phyloP scores from a whole-genome alignment of 78 protist species.

The Dictyostelium firmibasis region DNA sequence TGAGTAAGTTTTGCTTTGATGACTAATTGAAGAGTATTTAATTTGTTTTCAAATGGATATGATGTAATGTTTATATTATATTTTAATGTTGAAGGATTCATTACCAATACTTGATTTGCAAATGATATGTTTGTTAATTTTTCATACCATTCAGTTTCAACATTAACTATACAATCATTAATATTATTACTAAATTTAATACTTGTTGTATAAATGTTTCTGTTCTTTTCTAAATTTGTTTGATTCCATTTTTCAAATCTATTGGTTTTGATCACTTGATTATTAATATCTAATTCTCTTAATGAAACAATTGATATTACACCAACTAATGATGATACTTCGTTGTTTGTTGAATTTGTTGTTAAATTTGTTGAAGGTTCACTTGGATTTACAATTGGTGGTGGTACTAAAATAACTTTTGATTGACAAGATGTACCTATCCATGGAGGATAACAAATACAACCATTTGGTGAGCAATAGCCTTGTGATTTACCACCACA shows the following conservation, averaged over 20 bases:
- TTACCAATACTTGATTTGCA: neutral
- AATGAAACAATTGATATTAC: neutral
- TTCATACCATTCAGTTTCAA: neutral
- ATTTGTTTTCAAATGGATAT: neutral
- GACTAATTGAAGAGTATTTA: neutral
- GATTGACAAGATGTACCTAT: neutral
- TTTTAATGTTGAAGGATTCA: neutral
- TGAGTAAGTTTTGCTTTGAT: neutral
- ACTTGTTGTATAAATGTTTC: neutral
- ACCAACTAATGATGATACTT: neutral
- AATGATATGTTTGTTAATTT: neutral
- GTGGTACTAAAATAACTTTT: neutral
- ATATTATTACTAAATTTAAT: neutral
- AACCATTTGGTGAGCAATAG: neutral
- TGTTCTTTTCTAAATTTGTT: neutral
- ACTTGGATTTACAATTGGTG: neutral
- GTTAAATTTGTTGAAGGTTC: neutral
- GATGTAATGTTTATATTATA: neutral
- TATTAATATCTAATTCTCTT: neutral
- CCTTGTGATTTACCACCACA: neutral
- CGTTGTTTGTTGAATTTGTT: neutral
- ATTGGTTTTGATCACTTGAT: neutral
- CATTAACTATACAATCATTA: neutral
- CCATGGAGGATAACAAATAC: slow-evolving; percentile 5
- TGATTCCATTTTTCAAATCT: neutral